Evolutionary conservation across 2,329 filamentous ascomycete species (phyloP), one percentile per base, ranked within the genome.

Genomic region (Cercospora beticola): DNA sequence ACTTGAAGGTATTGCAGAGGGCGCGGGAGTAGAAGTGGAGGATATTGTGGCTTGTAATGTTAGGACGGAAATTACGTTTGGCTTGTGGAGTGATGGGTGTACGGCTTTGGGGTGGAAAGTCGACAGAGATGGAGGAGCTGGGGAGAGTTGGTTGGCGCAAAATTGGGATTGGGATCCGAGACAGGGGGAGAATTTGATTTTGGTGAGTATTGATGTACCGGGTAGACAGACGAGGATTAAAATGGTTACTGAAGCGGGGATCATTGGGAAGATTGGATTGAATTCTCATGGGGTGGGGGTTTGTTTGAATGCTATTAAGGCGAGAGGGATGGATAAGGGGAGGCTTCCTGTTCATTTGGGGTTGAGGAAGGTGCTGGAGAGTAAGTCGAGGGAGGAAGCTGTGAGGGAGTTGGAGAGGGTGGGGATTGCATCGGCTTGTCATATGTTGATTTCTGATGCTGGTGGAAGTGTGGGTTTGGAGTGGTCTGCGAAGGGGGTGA

Each of bases 261-360:
- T 89, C 26, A 84, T 90, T 33, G 88, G 87, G 14, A 90, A 90
- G 76, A 89, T 90, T 28, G 89, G 89, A 0, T 81, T 90, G 71
- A 90, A 90, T 74, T 80, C 79, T n/a, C 73, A 76, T 0, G 87
- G 88, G 0, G 86, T 90, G 0, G 88, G 87, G 0, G 84, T 85
- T 0, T 86, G 85, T 56, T 80, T 90, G 10, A 90, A 90, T 68
- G 89, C 88, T 0, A 87, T 90, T 66, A 82, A 83, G 57, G 86
- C 86, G 3, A 81, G 82, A 1, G 87, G 87, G 0, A 83, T 88
- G 57, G 82, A 87, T 72, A 72, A 78, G 2, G 76, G 77, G 0
- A 83, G 82, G 5, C 72, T 90, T 2, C 88, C 89, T 0, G 84
- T 88, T 16, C 88, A 90, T 74, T 79, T 90, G 5, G 87, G 86